Evolutionary conservation across 108 stramenopile species (phyloP).

Genomic region (Cyclotella sp.): DNA sequence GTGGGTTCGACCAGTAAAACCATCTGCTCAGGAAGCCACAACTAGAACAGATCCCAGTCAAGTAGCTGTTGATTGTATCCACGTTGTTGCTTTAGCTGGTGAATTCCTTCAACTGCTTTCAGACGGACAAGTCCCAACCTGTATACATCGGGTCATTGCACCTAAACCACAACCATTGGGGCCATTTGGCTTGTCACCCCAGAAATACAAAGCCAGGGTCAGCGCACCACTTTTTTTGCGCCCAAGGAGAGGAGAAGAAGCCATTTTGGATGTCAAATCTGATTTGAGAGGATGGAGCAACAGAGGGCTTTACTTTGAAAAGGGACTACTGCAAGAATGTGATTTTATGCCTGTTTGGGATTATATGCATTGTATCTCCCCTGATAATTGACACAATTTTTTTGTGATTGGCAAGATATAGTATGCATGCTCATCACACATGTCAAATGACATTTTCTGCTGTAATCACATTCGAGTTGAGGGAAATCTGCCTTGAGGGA

Average conservation of each 20-base stretch:
- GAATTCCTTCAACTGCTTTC: slow-evolving; percentile 52
- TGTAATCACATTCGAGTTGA: too few relatives aligned
- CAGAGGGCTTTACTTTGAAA: slow-evolving; percentile 34
- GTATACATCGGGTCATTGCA: slow-evolving; percentile 51
- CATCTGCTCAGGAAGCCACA: not conserved
- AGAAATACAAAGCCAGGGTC: slow-evolving; percentile 12
- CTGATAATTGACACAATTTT: slow-evolving; percentile 28
- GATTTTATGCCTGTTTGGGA: slow-evolving; percentile 38
- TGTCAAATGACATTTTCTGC: too few relatives aligned
- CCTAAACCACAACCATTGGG: slow-evolving; percentile 19
- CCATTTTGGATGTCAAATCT: slow-evolving; percentile 23
- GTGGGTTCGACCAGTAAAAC: slow-evolving; percentile 47
- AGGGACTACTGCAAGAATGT: slow-evolving; percentile 37
- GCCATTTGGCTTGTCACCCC: not conserved
- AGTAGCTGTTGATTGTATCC: not conserved
- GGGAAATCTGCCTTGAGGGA: too few relatives aligned
- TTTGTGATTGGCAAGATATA: too few relatives aligned
- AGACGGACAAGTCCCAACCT: slow-evolving; percentile 42
- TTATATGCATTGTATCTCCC: slow-evolving; percentile 39
- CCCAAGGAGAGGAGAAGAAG: slow-evolving; percentile 41
- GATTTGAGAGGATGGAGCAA: slow-evolving; percentile 4
- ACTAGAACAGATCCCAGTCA: not conserved
- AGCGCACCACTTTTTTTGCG: slow-evolving; percentile 49
- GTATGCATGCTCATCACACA: too few relatives aligned
- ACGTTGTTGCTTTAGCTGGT: slow-evolving; percentile 46